phyloP scores from a whole-genome alignment of 2,329 filamentous ascomycete species.

The Blastomyces gilchristii region DNA sequence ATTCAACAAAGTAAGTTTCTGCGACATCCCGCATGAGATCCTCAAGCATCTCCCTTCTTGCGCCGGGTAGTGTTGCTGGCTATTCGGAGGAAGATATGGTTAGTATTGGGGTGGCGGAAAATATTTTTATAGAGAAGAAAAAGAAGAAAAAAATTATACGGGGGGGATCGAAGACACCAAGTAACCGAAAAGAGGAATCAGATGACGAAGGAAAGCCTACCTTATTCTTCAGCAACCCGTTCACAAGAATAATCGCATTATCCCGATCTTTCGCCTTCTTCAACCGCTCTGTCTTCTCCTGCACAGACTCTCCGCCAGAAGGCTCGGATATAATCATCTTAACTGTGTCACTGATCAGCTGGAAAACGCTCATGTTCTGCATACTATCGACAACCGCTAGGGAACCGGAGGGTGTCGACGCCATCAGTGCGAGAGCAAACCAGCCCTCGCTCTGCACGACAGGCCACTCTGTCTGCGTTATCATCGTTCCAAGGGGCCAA shows the following conservation, averaged over 20 bases:
- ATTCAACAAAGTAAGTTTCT: background rate
- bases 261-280: constrained; percentile 31
- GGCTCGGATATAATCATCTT: constrained; percentile 16
- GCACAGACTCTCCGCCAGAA: constrained; percentile 14
- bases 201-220: constrained; percentile 21
- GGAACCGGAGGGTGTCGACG: constrained; percentile 26
- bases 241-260: constrained; percentile 32
- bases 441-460: constrained; percentile 41
- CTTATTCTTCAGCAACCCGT: constrained; percentile 31
- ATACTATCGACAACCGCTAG: constrained; percentile 28
- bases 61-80: constrained; percentile 22
- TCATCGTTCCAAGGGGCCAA: constrained; percentile 35
- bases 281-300: constrained; percentile 18
- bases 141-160: too few species aligned
- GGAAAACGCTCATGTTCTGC: constrained; percentile 26
- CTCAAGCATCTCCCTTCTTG: constrained; percentile 23
- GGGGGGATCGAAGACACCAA: background rate
- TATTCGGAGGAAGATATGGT: constrained; percentile 13
- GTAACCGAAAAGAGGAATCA: constrained; percentile 3
- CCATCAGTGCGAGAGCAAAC: constrained; percentile 41
- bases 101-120: background rate
- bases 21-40: constrained; percentile 21
- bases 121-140: too few species aligned
- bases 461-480: constrained; percentile 38
- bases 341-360: constrained; percentile 27